Percentiles rank a stretch among this genome's conserved stretches.
phyloP scores from a whole-genome alignment of 345 rosid genomes.

The Excoecaria agallocha region DNA sequence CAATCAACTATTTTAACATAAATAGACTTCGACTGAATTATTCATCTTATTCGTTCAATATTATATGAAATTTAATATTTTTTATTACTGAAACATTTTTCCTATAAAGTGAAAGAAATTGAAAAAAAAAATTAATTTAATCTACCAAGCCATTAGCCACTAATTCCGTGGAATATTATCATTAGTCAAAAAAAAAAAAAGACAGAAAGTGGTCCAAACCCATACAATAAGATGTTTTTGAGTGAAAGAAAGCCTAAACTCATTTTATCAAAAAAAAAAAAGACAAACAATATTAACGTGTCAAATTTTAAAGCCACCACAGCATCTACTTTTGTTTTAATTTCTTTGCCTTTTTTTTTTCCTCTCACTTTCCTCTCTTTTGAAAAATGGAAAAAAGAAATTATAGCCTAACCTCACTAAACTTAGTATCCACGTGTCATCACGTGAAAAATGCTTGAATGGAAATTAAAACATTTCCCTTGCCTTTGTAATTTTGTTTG shows the following conservation, averaged over 20 bases:
- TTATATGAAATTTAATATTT: too few relatives aligned
- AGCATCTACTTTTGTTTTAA: background rate
- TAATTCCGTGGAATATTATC: background rate
- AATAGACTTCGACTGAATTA: too few relatives aligned
- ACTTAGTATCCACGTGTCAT: constrained; percentile 14
- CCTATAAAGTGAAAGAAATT: too few relatives aligned
- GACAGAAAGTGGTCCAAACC: background rate
- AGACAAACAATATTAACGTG: constrained; percentile 21
- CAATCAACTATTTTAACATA: too few relatives aligned
- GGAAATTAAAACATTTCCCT: background rate
- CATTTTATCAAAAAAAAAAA: background rate
- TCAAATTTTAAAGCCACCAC: constrained; percentile 4
- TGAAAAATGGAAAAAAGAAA: constrained; percentile 5
- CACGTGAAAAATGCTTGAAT: constrained; percentile 24
- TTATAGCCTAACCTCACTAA: constrained; percentile 34
- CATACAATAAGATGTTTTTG: constrained; percentile 26
- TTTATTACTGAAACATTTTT: too few relatives aligned
- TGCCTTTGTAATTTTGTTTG: background rate
- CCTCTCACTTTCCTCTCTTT: constrained; percentile 4
- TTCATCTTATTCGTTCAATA: too few relatives aligned
- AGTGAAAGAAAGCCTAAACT: constrained; percentile 54
- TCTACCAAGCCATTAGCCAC: too few relatives aligned
- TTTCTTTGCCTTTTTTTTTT: background rate
- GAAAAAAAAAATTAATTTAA: too few relatives aligned
- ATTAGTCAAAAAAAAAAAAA: background rate